Conservation (phyloP, 1,284 basidiomycete genomes). For the Ustilago loliicola region DNA sequence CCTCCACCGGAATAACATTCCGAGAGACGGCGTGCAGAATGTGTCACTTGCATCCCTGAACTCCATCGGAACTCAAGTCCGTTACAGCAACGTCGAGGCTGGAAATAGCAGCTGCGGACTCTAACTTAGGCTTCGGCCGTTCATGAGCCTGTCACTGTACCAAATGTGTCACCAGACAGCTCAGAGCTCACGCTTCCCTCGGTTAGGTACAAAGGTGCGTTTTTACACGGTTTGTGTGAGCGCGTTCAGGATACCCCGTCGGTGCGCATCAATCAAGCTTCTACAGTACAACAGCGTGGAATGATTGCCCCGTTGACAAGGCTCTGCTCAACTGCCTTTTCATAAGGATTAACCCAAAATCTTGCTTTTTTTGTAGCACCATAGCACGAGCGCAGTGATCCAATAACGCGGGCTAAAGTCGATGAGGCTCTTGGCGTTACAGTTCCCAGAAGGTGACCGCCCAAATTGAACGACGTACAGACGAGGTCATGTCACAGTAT, state of each 20-base stretch:
- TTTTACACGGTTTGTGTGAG: neutral
- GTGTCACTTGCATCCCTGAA: no score
- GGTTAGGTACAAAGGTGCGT: neutral
- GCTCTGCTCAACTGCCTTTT: neutral
- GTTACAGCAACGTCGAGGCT: no score
- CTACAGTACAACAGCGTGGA: neutral
- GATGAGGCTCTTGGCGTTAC: constrained; percentile 2
- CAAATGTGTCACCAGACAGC: constrained; percentile 3
- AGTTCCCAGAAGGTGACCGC: neutral
- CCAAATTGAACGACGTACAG: neutral
- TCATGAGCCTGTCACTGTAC: no score
- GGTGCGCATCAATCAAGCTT: constrained; percentile 2
- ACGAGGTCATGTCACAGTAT: neutral
- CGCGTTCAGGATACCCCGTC: constrained; percentile 2
- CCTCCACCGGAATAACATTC: no score
- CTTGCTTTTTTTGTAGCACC: neutral
- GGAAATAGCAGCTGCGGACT: no score
- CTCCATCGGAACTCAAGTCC: no score
- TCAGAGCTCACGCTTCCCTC: no score
- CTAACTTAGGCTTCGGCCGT: no score
- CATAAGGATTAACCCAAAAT: neutral
- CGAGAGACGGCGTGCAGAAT: no score
- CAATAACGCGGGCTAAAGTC: neutral
- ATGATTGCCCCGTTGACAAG: constrained; percentile 1
- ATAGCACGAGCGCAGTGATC: neutral